These are phyloP conservation scores for Barnettozyma populi DNA, from an alignment of 805 yeast species.

Conservation along the genomic window DNA sequence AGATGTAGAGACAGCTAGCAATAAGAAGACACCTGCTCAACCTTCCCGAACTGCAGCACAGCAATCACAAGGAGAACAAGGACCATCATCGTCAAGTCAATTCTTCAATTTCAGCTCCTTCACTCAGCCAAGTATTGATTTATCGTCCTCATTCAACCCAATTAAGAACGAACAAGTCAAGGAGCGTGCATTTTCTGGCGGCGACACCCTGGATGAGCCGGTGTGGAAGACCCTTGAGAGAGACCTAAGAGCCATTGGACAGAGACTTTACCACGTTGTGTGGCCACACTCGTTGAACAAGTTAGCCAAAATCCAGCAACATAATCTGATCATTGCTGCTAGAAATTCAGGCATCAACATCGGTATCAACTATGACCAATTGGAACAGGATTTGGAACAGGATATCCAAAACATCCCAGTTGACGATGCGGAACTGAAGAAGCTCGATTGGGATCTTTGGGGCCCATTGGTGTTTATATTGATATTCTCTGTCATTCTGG, in stretches of 20 bases:
- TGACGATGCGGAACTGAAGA: conserved; percentile 22
- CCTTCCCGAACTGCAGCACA: background rate
- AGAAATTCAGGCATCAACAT: conserved; percentile 27
- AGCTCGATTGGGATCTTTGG: conserved; percentile 60
- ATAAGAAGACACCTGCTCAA: conserved; percentile 2
- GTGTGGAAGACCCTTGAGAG: conserved; percentile 49
- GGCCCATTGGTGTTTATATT: conserved; percentile 66
- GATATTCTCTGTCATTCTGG: conserved; percentile 44
- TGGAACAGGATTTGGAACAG: conserved; percentile 25
- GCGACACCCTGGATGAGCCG: conserved; percentile 71
- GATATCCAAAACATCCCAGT: conserved; percentile 21
- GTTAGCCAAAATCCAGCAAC: conserved; percentile 27
- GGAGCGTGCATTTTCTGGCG: conserved; percentile 42
- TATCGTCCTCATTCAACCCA: conserved; percentile 27
- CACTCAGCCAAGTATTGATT: conserved; percentile 27
- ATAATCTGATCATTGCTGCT: conserved; percentile 24
- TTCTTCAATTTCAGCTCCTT: conserved; percentile 27
- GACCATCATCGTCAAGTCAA: conserved; percentile 8
- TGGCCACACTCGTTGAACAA: conserved; percentile 34
- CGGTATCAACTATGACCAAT: conserved; percentile 25
- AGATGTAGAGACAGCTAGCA: conserved; percentile 14
- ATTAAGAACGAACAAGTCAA: conserved; percentile 25
- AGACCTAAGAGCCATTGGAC: conserved; percentile 40
- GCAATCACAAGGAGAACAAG: conserved; percentile 1
- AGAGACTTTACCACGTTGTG: conserved; percentile 36